Base-by-base conservation (phyloP, 2,329 filamentous ascomycete genomes). In the Ophiostoma tasmaniense region DNA sequence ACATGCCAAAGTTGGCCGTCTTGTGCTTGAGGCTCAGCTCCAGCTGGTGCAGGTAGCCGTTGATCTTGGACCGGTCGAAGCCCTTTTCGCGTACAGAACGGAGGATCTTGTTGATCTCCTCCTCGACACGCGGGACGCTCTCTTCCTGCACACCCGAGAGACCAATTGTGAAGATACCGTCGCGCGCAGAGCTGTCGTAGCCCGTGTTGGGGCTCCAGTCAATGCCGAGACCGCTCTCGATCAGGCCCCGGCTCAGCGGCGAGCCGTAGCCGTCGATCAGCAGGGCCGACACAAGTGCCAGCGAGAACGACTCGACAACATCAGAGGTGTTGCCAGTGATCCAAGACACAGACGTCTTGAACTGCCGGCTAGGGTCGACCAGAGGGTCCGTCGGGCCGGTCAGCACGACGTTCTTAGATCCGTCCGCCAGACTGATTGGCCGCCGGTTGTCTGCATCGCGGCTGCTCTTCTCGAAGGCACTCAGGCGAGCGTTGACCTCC, bases 181-280 rank as follows among this genome's bases (percentile, higher is more conserved):
- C 84, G 73, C 87, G 90, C 28, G 87, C 90, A 35, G 90, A 91
- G 67, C 86, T 86, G 76, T 97, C 94, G 74, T 95, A 96, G 14
- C 95, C 95, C 1, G 93, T 92, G 76, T 99, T 99, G 2, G 95
- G 92, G 67, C 92, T 96, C 81, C 93, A 99, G 74, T 97, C 94
- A 0, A 92, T 91, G 28, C 95, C 95, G 52, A 99, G 85, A 0
- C 93, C 93, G 64, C 90, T 88, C 77, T 98, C 94, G 68, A 99
- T 91, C 70, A 99, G 82, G 1, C 90, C 91, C 71, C 89, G 89
- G 77, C 98, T 98, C 69, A 99, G 80, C 0, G 95, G 95, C 6
- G 95, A 97, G 17, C 95, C 94, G 76, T 98, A 99, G 5, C 95
- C 95, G 77, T 97, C 93, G 80, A 96, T 89, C 11, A 99, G 80